Conservation (phyloP, 768 basidiomycete genomes). For the Kwoniella bestiolae region DNA sequence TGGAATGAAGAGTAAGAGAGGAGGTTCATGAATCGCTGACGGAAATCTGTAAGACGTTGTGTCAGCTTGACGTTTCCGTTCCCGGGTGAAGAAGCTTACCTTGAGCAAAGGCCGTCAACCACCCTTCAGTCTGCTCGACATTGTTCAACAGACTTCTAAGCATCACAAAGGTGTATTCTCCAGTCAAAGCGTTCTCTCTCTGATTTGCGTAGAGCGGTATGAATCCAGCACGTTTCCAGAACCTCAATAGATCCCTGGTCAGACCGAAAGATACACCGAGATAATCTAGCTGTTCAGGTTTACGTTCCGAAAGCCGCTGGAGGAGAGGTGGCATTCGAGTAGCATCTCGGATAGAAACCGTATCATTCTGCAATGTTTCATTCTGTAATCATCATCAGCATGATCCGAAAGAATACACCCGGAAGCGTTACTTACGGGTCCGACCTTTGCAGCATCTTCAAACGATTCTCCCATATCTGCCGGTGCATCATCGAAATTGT, state of each 20-base stretch:
- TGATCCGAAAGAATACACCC: neutral
- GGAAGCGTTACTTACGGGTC: slow-evolving; percentile 35
- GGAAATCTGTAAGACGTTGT: slow-evolving; percentile 73
- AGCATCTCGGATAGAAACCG: slow-evolving; percentile 70
- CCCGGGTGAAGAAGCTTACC: slow-evolving; percentile 41
- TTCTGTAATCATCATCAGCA: slow-evolving; percentile 54
- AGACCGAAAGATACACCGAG: slow-evolving; percentile 95
- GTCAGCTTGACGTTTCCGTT: no score
- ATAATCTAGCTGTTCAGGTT: slow-evolving; percentile 89
- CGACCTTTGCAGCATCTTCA: slow-evolving; percentile 62
- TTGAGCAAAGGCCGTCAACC: slow-evolving; percentile 81
- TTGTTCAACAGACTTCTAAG: slow-evolving; percentile 70
- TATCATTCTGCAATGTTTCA: slow-evolving; percentile 74
- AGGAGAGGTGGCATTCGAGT: slow-evolving; percentile 88
- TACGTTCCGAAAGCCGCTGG: slow-evolving; percentile 83
- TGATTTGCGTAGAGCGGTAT: slow-evolving; percentile 91
- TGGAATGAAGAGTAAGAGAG: slow-evolving; percentile 88
- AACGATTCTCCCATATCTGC: slow-evolving; percentile 64
- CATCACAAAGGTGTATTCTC: slow-evolving; percentile 97
- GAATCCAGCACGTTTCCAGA: slow-evolving; percentile 95
- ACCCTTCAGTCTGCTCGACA: slow-evolving; percentile 71
- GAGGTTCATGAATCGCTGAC: slow-evolving; percentile 82
- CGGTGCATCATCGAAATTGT: slow-evolving; percentile 76
- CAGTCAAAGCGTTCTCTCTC: slow-evolving; percentile 90
- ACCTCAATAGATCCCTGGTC: slow-evolving; percentile 81